Evolutionary conservation across 2,329 filamentous ascomycete genomes (phyloP), one percentile per base, ranked within the genome.

Genomic region (Colletotrichum spinosum): DNA sequence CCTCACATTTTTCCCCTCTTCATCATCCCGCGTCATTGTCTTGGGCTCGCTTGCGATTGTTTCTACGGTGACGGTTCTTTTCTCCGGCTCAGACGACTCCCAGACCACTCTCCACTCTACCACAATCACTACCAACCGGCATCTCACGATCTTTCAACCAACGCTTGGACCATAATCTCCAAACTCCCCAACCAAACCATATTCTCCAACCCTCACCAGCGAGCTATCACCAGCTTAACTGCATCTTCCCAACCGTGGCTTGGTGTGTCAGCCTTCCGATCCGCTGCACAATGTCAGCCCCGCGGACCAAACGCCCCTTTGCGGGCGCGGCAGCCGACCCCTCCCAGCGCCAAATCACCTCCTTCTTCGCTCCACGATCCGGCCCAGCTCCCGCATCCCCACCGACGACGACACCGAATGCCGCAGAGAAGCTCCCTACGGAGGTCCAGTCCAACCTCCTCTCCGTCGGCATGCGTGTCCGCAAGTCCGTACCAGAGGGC

Each of bases 401-500:
- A 50, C 45, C 66, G 17, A 60, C 50, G 54, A 53, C 66, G 53
- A 41, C 59, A 2, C 78, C 81, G 13, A 87, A 88, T 25, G 25
- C 25, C 25, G 25, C 25, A 25, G 25, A 25, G 4, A 71, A 76
- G 4, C 82, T 94, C 12, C 89, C 92, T 1, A 78, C 84, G 33
- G 83, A 83, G 8, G 84, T 97, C 38, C 93, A 97, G 78, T 86
- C 94, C 41, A 92, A 92, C 68, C 89, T 98, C n/a, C 84, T 97
- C 46, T 92, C 86, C 72, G 95, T 98, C 69, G 95, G 95, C 72
- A 97, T 97, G 94, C 90, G 95, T 33, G 86, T 98, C 55, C 91
- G 95, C 75, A 98, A 98, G 81, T 92, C 92, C 10, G 92, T 98
- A 8, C 91, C 93, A 1, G 94, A 97, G 76, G 95, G 95, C 65